Evolutionary conservation across 2,329 filamentous ascomycete genomes (phyloP), one percentile per base, ranked within the genome.

Genomic region (Aspergillus pseudoglaucus): DNA sequence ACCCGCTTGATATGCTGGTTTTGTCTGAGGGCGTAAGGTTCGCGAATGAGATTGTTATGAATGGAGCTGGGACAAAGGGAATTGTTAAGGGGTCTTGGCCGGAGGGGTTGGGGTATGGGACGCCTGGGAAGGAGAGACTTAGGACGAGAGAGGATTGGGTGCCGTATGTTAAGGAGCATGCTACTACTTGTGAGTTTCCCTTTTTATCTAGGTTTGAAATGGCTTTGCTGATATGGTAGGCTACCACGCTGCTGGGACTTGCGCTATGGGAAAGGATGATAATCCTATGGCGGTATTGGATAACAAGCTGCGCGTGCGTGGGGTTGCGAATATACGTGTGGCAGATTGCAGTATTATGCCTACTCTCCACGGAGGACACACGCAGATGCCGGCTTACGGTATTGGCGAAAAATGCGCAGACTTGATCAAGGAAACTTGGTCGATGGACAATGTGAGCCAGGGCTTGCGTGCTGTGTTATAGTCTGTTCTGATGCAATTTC

Each of bases 11-110:
- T 52, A 57, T 83, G 37, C 66, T 83, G 15, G 78, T 84, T 5
- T 59, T 84, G 46, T 76, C 71, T 2, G 81, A 84, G 58, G 81
- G 75, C 0, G 82, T 79, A 41, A 71, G 71, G 2, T 78, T 77
- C 42, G 79, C 72, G 0, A 83, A 84, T 53, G 80, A 84, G 61
- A 78, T 84, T 51, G 72, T 82, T 22, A 77, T 75, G 60, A 66
- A 78, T 14, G 81, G 80, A 0, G 67, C 68, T 1, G 80, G 78
- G 0, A 84, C 81, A 1, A 80, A 74, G 60, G 73, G 77, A 46
- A 67, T 84, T 5, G 72, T 83, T 10, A 80, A 80, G 56, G 81
- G 81, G 0, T 75, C 77, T 9, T 84, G 81, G 80, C 81, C 81
- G 0, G 55, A 65, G 12, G 67, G 74, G 25, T 57, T 74, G 39